Base-by-base conservation (phyloP, 805 yeast species). In the Metschnikowia koreensis region DNA sequence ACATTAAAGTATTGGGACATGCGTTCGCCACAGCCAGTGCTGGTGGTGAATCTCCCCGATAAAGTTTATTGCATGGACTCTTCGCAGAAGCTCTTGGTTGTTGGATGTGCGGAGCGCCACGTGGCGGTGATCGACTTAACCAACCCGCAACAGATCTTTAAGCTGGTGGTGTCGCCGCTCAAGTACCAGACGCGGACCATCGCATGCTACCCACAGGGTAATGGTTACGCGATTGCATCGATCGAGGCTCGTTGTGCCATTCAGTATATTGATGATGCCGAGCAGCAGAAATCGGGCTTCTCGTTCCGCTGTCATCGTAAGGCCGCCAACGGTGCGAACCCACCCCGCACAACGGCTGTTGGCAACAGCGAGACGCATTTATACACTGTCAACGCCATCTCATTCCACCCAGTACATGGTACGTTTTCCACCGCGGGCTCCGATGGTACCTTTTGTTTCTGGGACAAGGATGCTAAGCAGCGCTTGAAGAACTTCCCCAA, bases 211-310 rank as follows among this genome's bases (percentile, higher is more conserved):
- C 92, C 92, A n/a, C 85, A 83, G 56, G 98, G 96, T 11, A 86
- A 88, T 62, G 97, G 98, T 9, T 94, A 80, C 69, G 97, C 97
- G 0, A 71, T 94, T 45, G 98, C 97, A 5, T 86, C 96, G 7
- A 82, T 93, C 44, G 99, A 94, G 71, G 98, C 98, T 34, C 80
- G 99, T 59, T 90, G 98, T 71, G 96, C 96, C 12, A 84, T 94
- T 60, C 96, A 90, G 66, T 94, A 92, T 66, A 83, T 93, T 49
- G 96, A 89, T 62, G 97, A 89, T 26, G 77, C 77, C 47, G 90
- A 87, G 60, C 96, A 87, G 63, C 77, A 78, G 50, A 80, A 82
- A 59, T 67, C 67, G 36, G 94, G 94, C 2, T 94, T 93, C 67
- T 86, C 97, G 6, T 94, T 94, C 80, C 89, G 89, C 67, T 94